Evolutionary conservation across 768 basidiomycete species (phyloP), one percentile per base, ranked within the genome.

Genomic region (Phlegmacium glaucopus): DNA sequence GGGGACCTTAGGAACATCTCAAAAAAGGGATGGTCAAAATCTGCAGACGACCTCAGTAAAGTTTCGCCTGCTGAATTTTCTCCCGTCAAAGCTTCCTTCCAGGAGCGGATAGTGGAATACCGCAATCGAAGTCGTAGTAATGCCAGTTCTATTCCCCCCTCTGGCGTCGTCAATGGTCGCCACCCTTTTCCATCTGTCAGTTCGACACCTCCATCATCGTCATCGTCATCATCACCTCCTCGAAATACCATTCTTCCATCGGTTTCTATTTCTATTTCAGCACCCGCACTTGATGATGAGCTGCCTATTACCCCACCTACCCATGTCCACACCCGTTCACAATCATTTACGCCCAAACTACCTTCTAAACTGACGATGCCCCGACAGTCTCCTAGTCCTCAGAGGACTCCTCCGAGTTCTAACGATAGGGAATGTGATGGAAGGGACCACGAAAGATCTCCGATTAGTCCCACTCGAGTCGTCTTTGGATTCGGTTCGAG

Each of bases 41-140:
- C 87, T 6, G 87, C 80, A 16, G 89, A 91, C 59, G 89, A 92
- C 61, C 75, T 91, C 42, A 76, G 79, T 56, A 80, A 77, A 60
- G 65, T 82, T 41, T 71, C 72, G 0, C 55, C 66, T 1, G 45
- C 52, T 39, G 51, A 56, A 18, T 62, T 69, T 47, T 61, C 71
- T 11, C 69, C 73, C 34, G 61, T 75, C 43, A 75, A 77, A 38
- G 54, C 73, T 6, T 70, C 73, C 15, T 77, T 87, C 53, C 81
- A 86, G 35, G 78, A 83, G 44, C 80, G 75, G 58, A 76, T 84
- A 53, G 78, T 74, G 34, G 75, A 83, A 48, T 90, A 91, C 59
- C 75, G 88, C 12, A 76, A 71, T 47, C 69, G 82, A 44, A 79
- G 77, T 61, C 76, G 71, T 53, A 80, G 82, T 45, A 75, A 70